Base-by-base conservation (phyloP, 2,329 filamentous ascomycete species). In the Chrysoporthe cubensis region DNA sequence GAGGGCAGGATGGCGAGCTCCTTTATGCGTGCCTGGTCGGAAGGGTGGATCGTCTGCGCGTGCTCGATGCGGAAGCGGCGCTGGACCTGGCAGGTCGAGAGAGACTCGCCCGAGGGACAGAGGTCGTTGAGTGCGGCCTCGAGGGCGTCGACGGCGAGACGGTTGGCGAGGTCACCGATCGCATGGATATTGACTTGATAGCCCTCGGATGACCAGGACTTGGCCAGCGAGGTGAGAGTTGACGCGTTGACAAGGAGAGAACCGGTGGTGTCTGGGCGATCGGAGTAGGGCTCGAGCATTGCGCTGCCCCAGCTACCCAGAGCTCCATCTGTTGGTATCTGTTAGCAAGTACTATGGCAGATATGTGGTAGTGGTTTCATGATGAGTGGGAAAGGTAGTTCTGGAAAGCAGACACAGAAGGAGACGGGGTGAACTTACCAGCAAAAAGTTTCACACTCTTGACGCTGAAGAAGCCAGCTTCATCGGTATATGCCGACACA, bases 161-260 rank as follows among this genome's bases (percentile, higher is more conserved):
- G 84, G 74, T 91, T 91, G 18, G 90, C 90, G 4, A 87, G 81
- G 75, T 92, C 90, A 9, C 90, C 90, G 67, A 92, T 92, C 60
- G 89, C 90, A 75, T 92, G 90, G 69, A 92, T 90, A 73, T 90
- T 90, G 66, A 92, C 88, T 74, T 92, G 90, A 72, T 84, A 91
- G 14, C 87, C 88, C 46, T 81, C 82, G 2, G 77, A 77, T 18
- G 88, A 84, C 90, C 90, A 92, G 40, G 84, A 76, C 13, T 77
- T 78, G 2, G 88, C 81, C 11, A 90, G 78, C 6, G 79, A 75
- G 0, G 82, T 83, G 64, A 92, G 80, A 3, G 84, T 82, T 0
- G 84, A 85, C n/a, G 85, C 84, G 74, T 90, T 90, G 65, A 91
- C 86, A 43, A 92, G 83, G 62, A 92, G 85, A 0, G 88, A 90